Percentiles rank a stretch among this genome's conserved stretches.
phyloP scores from a whole-genome alignment of 805 yeast genomes.

The Suhomyces pyralidae region DNA sequence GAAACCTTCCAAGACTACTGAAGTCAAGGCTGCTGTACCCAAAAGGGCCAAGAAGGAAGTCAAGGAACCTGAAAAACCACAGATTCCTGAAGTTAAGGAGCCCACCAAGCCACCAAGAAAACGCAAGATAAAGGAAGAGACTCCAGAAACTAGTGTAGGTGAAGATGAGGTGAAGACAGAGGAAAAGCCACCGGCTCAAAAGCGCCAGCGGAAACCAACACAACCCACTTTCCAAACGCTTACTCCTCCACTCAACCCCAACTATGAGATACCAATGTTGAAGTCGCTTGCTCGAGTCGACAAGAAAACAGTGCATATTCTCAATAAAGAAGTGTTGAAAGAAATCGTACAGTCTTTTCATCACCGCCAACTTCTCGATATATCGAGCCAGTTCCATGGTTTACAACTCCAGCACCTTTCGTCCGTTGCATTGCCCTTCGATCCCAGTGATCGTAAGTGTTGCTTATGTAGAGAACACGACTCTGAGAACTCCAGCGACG shows the following conservation, averaged over 20 bases:
- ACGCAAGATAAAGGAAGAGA: constrained; percentile 2
- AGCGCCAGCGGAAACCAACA: constrained; percentile 9
- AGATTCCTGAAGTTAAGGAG: not conserved
- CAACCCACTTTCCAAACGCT: constrained; percentile 6
- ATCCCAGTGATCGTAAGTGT: constrained; percentile 40
- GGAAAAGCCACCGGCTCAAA: constrained; percentile 1
- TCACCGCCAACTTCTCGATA: constrained; percentile 26
- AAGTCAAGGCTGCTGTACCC: not conserved
- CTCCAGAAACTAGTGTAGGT: not conserved
- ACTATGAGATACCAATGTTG: constrained; percentile 17
- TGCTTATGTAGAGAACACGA: constrained; percentile 53
- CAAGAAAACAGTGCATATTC: constrained; percentile 15
- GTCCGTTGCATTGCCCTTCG: constrained; percentile 17
- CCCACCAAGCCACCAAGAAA: constrained; percentile 5
- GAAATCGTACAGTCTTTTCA: constrained; percentile 17
- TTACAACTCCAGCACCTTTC: constrained; percentile 14
- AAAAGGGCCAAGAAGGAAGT: constrained; percentile 6
- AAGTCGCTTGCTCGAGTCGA: constrained; percentile 13
- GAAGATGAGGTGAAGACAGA: not conserved
- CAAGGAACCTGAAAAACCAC: constrained; percentile 5
- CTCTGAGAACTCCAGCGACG: constrained; percentile 20
- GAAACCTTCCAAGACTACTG: not conserved
- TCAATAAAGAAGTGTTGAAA: constrained; percentile 12
- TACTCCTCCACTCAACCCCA: constrained; percentile 20
- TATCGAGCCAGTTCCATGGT: constrained; percentile 18